These are phyloP conservation scores for Plasmopara muralis DNA, from an alignment of 352 stramenopile species.

Conservation along the genomic window DNA sequence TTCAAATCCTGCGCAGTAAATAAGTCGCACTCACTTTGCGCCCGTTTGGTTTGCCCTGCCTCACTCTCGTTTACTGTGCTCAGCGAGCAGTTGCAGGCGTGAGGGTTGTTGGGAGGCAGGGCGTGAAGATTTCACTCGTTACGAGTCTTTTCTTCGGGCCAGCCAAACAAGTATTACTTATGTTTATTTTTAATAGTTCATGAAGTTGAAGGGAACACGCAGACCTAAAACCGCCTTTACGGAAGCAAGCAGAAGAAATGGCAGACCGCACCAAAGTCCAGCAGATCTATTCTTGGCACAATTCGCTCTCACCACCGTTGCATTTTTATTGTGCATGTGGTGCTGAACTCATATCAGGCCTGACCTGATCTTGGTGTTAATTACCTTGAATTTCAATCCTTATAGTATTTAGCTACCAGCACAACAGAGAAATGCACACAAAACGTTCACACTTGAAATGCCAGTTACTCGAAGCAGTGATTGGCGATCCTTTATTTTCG, in stretches of 20 bases:
- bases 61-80: slow-evolving; percentile 6
- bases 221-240: slow-evolving; percentile 8
- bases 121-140: slow-evolving; percentile 21
- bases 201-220: slow-evolving; percentile 4
- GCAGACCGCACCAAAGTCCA: neutral
- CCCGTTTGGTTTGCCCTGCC: slow-evolving; percentile 2
- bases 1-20: neutral
- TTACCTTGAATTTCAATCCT: neutral
- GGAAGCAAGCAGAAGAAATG: slow-evolving; percentile 1
- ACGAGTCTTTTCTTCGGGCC: slow-evolving; percentile 7
- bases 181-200: slow-evolving; percentile 26
- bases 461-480: slow-evolving; percentile 40
- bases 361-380: neutral
- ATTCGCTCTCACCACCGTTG: neutral
- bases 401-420: neutral
- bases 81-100: slow-evolving; percentile 8
- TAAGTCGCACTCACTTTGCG: neutral
- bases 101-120: slow-evolving; percentile 21
- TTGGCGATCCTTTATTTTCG: slow-evolving; percentile 68
- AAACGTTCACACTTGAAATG: neutral
- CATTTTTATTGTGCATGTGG: neutral
- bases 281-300: neutral
- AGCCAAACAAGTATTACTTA: slow-evolving; percentile 23
- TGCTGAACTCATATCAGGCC: neutral
- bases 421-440: neutral